These are phyloP conservation scores for Crithidia fasciculata DNA, from an alignment of 208 protist species.

Conservation along the genomic window DNA sequence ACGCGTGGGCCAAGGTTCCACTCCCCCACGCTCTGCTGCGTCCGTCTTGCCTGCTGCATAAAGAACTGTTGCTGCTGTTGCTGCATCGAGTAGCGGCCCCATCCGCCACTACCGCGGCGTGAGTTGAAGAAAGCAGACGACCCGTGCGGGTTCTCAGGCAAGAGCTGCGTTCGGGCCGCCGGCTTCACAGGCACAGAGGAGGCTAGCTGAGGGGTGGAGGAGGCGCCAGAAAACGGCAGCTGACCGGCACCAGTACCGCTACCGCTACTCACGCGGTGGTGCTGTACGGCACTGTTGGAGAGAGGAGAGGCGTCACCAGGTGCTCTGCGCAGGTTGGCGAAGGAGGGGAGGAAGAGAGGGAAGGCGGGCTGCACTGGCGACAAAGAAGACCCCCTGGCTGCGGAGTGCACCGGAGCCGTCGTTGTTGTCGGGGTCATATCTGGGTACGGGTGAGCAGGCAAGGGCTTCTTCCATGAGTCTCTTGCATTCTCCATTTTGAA, in stretches of 20 bases:
- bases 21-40: constrained; percentile 5
- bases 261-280: neutral
- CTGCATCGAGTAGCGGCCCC: neutral
- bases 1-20: neutral
- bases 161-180: neutral
- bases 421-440: neutral
- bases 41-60: neutral
- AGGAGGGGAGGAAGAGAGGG: neutral
- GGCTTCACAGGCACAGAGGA: neutral
- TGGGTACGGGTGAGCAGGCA: neutral
- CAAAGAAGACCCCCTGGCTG: neutral
- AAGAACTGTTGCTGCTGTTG: neutral
- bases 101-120: too few species aligned
- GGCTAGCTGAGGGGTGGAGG: neutral
- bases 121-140: too few species aligned
- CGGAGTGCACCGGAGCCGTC: neutral
- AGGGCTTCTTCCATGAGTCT: neutral
- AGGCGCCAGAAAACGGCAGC: too few species aligned
- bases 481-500: neutral
- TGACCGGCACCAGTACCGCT: neutral
- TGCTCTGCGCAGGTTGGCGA: neutral
- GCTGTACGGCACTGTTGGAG: neutral
- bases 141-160: too few species aligned
- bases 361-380: neutral
- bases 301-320: neutral